Evolutionary conservation across 352 stramenopile species (phyloP).

Genomic region (Phytopythium litorale): DNA sequence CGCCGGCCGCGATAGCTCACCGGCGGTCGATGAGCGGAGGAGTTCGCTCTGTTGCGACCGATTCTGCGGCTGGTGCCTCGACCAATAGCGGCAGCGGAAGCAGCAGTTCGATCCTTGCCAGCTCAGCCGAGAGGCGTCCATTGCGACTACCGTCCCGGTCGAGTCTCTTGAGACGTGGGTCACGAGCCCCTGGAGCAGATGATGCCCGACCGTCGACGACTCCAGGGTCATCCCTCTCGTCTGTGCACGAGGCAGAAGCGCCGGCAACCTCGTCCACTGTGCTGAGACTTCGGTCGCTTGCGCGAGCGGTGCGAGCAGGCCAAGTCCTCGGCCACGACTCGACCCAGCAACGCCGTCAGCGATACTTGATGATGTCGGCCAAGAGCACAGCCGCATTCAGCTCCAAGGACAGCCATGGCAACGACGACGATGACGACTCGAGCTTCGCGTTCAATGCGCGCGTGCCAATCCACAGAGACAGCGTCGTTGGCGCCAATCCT

Average conservation of each 20-base stretch:
- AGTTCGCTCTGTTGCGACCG: background rate
- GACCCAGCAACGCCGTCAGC: background rate
- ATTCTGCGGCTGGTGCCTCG: background rate
- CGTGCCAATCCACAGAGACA: constrained; percentile 1
- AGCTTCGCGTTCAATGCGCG: constrained; percentile 3
- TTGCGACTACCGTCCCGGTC: constrained; percentile 11
- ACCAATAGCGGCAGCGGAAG: background rate
- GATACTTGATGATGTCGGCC: constrained; percentile 2
- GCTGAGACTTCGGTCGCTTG: constrained; percentile 36
- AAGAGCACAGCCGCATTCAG: background rate
- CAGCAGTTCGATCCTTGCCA: background rate
- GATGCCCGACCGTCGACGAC: background rate
- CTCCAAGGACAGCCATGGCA: background rate
- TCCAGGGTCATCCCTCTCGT: constrained; percentile 5
- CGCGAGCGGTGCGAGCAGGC: constrained; percentile 46
- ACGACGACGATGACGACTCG: constrained; percentile 1
- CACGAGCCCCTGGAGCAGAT: background rate
- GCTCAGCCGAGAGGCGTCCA: constrained; percentile 5
- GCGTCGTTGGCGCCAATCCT: background rate
- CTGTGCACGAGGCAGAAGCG: constrained; percentile 11
- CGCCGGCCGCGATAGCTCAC: background rate
- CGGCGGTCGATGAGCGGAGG: background rate
- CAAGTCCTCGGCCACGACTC: constrained; percentile 34
- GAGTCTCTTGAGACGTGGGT: constrained; percentile 11
- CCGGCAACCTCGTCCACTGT: constrained; percentile 36